Base-by-base conservation (phyloP, 345 rosid genomes). In the Geranium brycei region DNA sequence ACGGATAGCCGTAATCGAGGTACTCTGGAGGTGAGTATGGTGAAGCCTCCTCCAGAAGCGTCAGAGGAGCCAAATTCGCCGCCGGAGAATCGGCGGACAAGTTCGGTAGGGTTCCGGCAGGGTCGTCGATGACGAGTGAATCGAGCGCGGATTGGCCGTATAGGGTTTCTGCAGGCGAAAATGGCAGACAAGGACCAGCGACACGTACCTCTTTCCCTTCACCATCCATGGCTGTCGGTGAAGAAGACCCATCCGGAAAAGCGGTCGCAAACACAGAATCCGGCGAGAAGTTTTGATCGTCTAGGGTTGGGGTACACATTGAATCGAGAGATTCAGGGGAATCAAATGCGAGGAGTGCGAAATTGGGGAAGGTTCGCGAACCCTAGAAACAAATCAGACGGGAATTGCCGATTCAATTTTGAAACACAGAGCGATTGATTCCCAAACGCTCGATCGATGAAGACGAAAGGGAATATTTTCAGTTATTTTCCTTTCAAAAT, bases 401-500 rank as follows among this genome's bases (percentile, higher is more conserved):
- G 28, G 28, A 2, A 23, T 23, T 23, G 28, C 28, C 1, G 2
- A 23, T 23, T 23, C 28, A 23, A 23, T 23, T 23, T 23, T 2
- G 28, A 23, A 23, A 23, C 41, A 35, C 41, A 35, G 41, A 35
- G 41, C 41, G 32, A 62, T 4, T 35, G 41, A 35, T 35, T 3
- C 41, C 10, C 5, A 7, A 3, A 35, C 41, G 10, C 5, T 35
- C 41, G 10, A 23, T 59, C 23, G 72, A 66, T 67, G 72, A 69
- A 69, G 67, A 64, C 23, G 38, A 47, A 51, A 55, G 59, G 15
- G 23, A 58, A 19, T 51, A 30, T 13, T 7, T 14, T 56, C 28
- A 23, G 30, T 17, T 65, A 10, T 28, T 1, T 35, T 16, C 17
- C 16, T 5, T 68, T 68, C 61, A 64, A 73, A 68, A 63, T 16